A percentile compares a stretch with the other conserved stretches of the same genome.
phyloP scores from a whole-genome alignment of 2,329 filamentous ascomycete species.

The Fusarium globosum region DNA sequence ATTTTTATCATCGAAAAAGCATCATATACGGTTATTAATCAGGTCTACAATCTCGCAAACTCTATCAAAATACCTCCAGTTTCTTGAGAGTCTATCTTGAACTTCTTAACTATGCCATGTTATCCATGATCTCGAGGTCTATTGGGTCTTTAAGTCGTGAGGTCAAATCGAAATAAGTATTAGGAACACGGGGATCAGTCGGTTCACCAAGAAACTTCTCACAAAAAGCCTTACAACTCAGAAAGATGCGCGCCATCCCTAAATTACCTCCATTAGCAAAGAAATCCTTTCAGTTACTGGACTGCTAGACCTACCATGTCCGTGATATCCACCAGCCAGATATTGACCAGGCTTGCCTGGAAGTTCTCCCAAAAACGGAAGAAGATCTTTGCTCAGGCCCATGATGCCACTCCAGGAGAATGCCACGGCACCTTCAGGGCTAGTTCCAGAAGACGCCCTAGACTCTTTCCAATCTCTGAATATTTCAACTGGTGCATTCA shows the following conservation, averaged over 20 bases:
- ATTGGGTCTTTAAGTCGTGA: neutral
- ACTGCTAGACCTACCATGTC: neutral
- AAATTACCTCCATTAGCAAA: neutral
- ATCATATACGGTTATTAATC: too few species aligned
- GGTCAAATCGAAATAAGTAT: neutral
- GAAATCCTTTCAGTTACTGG: neutral
- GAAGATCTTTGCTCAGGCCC: neutral
- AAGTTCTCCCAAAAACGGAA: neutral
- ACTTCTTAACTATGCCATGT: neutral
- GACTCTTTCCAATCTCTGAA: neutral
- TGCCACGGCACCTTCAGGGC: neutral
- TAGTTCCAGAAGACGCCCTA: neutral
- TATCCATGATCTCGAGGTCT: neutral
- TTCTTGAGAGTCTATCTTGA: neutral
- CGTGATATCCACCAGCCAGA: neutral
- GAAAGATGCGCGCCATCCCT: neutral
- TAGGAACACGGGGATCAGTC: neutral
- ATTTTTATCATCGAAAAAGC: too few species aligned
- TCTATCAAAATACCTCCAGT: neutral
- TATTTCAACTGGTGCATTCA: neutral
- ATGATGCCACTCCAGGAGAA: constrained; percentile 1
- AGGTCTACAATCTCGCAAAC: too few species aligned
- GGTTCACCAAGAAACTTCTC: neutral
- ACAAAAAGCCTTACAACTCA: neutral
- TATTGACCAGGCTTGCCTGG: neutral